A percentile compares a stretch with the other conserved stretches of the same genome.
These are phyloP conservation scores for Tricholoma furcatifolium DNA, from an alignment of 768 basidiomycete genomes.

Conservation along the genomic window DNA sequence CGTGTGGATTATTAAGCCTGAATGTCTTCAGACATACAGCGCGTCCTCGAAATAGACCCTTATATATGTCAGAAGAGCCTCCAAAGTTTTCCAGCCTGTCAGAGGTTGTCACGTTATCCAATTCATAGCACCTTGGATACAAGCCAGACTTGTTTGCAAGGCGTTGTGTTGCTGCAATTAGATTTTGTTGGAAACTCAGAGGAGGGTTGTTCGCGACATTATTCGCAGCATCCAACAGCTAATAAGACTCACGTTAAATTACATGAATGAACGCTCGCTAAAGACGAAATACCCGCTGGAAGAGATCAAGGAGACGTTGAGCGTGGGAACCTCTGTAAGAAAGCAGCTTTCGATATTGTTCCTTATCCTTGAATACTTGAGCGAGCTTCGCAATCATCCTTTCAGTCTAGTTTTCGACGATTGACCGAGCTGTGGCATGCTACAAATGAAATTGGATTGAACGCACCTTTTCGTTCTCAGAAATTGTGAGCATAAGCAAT, in stretches of 20 bases:
- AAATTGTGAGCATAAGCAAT: too few relatives aligned
- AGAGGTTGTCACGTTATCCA: background rate
- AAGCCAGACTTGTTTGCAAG: background rate
- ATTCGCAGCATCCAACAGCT: too few relatives aligned
- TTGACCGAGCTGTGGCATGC: too few relatives aligned
- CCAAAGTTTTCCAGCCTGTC: background rate
- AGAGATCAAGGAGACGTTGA: background rate
- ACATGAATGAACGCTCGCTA: too few relatives aligned
- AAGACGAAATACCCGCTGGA: background rate
- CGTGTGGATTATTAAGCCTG: background rate
- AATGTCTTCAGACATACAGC: background rate
- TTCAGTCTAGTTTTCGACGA: constrained; percentile 9
- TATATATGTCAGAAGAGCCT: constrained; percentile 1
- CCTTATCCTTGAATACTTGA: background rate
- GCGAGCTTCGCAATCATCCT: background rate
- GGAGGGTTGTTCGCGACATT: too few relatives aligned
- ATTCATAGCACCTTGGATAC: background rate
- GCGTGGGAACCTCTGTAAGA: background rate
- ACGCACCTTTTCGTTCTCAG: too few relatives aligned
- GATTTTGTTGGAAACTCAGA: background rate
- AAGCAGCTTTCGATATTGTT: background rate
- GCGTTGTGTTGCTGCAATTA: background rate
- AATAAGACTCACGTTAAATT: too few relatives aligned
- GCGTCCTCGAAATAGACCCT: background rate
- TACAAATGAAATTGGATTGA: too few relatives aligned